Percentiles rank a stretch among this genome's conserved stretches.
phyloP scores from a whole-genome alignment of 495 filamentous ascomycete species.

The Hypoxylon rickii region DNA sequence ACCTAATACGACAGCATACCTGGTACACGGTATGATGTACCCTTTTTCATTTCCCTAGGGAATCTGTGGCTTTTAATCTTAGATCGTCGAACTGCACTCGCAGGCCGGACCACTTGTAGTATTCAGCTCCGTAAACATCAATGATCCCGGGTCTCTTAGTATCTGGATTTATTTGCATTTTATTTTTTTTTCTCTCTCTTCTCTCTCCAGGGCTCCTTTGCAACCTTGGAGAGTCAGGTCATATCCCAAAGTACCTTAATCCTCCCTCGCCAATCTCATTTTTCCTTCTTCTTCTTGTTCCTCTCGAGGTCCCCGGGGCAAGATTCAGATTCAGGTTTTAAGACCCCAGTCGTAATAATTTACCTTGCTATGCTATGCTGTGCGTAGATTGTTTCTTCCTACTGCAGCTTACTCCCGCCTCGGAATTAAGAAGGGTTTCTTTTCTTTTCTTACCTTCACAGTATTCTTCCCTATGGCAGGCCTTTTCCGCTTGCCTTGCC shows the following conservation, averaged over 20 bases:
- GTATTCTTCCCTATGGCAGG: slow-evolving; percentile 14
- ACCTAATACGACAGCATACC: too few relatives aligned
- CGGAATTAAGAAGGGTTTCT: slow-evolving; percentile 16
- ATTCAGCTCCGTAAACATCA: slow-evolving; percentile 38
- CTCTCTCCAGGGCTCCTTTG: too few relatives aligned
- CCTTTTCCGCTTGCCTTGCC: slow-evolving; percentile 6
- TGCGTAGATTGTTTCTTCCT: slow-evolving; percentile 25
- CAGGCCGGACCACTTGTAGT: slow-evolving; percentile 27
- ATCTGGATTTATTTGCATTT: slow-evolving; percentile 15
- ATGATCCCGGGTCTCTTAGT: slow-evolving; percentile 25
- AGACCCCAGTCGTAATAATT: slow-evolving; percentile 33
- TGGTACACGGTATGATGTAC: too few relatives aligned
- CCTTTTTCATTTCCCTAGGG: slow-evolving; percentile 30
- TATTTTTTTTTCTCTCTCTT: slow-evolving; percentile 3
- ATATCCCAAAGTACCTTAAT: slow-evolving; percentile 30
- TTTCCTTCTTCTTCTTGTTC: slow-evolving; percentile 8
- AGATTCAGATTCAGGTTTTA: slow-evolving; percentile 22
- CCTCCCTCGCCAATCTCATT: slow-evolving; percentile 32
- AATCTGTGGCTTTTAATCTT: slow-evolving; percentile 36
- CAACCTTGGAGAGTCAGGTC: too few relatives aligned
- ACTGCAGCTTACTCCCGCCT: slow-evolving; percentile 27
- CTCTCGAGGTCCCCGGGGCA: neutral
- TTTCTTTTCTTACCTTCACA: slow-evolving; percentile 17
- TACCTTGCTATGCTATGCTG: slow-evolving; percentile 19
- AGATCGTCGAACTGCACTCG: slow-evolving; percentile 23